These are phyloP conservation scores for Plasmodium blacklocki DNA, from an alignment of 169 alveolate species.

Conservation along the genomic window DNA sequence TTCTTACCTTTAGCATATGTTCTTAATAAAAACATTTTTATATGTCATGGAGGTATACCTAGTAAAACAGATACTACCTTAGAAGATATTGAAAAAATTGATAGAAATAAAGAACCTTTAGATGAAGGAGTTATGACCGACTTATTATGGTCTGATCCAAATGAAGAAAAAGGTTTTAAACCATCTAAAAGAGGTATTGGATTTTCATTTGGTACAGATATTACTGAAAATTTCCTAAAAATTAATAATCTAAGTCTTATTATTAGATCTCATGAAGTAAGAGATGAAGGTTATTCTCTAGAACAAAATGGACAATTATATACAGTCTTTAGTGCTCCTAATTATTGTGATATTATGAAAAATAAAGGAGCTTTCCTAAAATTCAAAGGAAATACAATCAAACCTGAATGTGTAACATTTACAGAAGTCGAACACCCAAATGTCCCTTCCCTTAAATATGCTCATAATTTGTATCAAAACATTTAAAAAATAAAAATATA, in stretches of 20 bases:
- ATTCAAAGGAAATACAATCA: constrained; percentile 77
- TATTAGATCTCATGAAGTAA: constrained; percentile 98
- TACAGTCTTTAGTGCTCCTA: constrained; percentile 99
- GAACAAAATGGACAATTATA: constrained; percentile 97
- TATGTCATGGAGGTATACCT: constrained; percentile 99
- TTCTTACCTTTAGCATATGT: constrained; percentile 97
- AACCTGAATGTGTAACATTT: constrained; percentile 89
- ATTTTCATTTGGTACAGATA: constrained; percentile 97
- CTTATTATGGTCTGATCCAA: constrained; percentile 99
- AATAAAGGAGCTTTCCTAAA: constrained; percentile 96
- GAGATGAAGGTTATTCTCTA: constrained; percentile 98
- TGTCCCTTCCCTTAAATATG: constrained; percentile 93
- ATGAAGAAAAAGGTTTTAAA: constrained; percentile 94
- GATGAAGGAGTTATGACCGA: constrained; percentile 96
- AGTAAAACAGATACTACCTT: constrained; percentile 95
- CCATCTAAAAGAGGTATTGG: constrained; percentile 99
- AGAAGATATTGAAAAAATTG: constrained; percentile 93
- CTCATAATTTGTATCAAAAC: constrained; percentile 79
- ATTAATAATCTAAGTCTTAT: constrained; percentile 92
- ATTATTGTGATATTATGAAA: constrained; percentile 99
- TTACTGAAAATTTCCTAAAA: constrained; percentile 94
- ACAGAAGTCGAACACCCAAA: constrained; percentile 92
- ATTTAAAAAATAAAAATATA: constrained; percentile 24
- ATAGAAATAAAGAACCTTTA: constrained; percentile 97
- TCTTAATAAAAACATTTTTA: constrained; percentile 94